Evolutionary conservation across 2,329 filamentous ascomycete genomes (phyloP).

Genomic region (Aspergillus floridensis): DNA sequence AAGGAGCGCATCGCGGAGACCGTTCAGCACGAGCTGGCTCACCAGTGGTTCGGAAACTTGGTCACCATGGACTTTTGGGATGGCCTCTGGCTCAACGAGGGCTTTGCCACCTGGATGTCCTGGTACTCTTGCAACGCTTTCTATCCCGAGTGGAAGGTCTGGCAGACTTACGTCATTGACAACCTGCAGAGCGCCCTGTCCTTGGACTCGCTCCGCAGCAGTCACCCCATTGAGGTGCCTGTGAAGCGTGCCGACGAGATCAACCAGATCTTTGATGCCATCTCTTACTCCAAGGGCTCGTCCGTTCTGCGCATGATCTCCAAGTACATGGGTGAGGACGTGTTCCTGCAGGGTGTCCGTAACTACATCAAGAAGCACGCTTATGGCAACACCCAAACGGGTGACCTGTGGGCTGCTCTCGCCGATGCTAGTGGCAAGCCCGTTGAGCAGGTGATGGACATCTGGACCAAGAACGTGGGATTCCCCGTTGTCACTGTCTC

Average conservation of each 20-base stretch:
- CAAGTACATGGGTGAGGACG: conserved; percentile 87
- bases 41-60: conserved; percentile 97
- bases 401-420: conserved; percentile 85
- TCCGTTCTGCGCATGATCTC: conserved; percentile 97
- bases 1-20: conserved; percentile 94
- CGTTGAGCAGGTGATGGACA: conserved; percentile 84
- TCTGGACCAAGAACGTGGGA: conserved; percentile 96
- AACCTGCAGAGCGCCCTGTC: conserved; percentile 84
- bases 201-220: conserved; percentile 87
- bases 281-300: conserved; percentile 95
- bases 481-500: conserved; percentile 88
- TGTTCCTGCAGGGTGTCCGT: conserved; percentile 87
- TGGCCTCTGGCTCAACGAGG: conserved; percentile 92
- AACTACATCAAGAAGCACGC: conserved; percentile 92
- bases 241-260: conserved; percentile 95
- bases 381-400: conserved; percentile 91
- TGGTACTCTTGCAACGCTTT: conserved; percentile 93
- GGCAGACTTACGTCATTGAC: conserved; percentile 92
- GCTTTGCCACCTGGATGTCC: conserved; percentile 89
- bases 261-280: conserved; percentile 97
- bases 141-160: conserved; percentile 98
- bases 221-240: conserved; percentile 93
- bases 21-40: conserved; percentile 93
- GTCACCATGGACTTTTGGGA: conserved; percentile 99
- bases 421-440: conserved; percentile 88